Evolutionary conservation across 495 filamentous ascomycete genomes (phyloP).

Genomic region (Aspergillus biplanus): DNA sequence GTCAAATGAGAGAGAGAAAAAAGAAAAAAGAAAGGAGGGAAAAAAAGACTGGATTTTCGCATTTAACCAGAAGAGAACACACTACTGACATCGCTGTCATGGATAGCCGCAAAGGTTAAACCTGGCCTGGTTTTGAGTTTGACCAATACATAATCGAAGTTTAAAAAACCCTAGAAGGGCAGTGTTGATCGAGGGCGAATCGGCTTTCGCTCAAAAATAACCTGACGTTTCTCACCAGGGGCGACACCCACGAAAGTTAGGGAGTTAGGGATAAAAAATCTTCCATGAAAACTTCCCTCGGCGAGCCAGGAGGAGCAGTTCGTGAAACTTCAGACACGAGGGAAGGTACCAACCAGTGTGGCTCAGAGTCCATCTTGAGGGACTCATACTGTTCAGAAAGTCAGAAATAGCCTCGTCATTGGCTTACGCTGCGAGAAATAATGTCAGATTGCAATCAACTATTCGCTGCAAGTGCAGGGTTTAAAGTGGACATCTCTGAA

Average conservation of each 20-base stretch:
- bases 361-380: background rate
- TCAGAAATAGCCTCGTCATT: background rate
- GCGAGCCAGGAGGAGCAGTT: background rate
- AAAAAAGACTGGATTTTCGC: background rate
- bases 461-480: constrained; percentile 6
- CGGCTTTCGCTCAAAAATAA: background rate
- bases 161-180: background rate
- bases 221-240: too few relatives aligned
- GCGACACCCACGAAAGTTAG: too few relatives aligned
- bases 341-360: background rate
- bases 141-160: background rate
- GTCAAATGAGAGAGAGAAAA: background rate
- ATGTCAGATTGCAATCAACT: constrained; percentile 3
- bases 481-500: background rate
- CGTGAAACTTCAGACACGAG: background rate
- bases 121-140: background rate
- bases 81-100: background rate
- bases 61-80: background rate
- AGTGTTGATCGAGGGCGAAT: background rate
- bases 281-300: too few relatives aligned
- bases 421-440: constrained; percentile 5
- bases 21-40: background rate
- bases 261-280: too few relatives aligned
- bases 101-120: constrained; percentile 2
- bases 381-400: background rate